Evolutionary conservation across 257 asterid species (phyloP), one percentile per base, ranked within the genome.

Genomic region (Galeopsis tetrahit): DNA sequence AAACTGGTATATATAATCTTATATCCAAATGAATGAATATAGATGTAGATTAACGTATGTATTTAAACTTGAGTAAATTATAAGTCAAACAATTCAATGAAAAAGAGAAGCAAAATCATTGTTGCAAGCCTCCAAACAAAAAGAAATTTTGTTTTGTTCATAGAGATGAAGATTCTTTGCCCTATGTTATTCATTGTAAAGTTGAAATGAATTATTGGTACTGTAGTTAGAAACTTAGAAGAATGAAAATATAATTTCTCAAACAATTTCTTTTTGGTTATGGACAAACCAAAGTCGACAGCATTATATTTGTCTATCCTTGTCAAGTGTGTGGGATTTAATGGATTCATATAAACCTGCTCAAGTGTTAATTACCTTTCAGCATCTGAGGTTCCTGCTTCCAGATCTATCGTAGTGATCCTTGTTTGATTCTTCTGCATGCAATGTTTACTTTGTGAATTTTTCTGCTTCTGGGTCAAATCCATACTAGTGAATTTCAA

Each of bases 91-190:
- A 70, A 53, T 34, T 32, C 52, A 63, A 32, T 42, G 10, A 11
- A 15, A 40, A 63, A 63, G 31, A 34, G 69, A 42, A 72, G 13
- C 14, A 7, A 9, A 3, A n/a, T 10, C 7, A 13, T 0, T 28
- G 8, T 46, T 39, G 44, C 44, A 10, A 44, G 51, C 4, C 51
- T 40, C 9, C 39, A 4, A 48, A 13, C 15, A 9, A 33, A 4
- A 43, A 40, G 46, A 35, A 4, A 8, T 5, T n/a, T 8, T 6
- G 90, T 90, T 79, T 73, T 86, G 81, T 78, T 86, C 75, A 89
- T 85, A 53, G 88, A 79, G 72, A 81, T 36, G 63, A 85, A 11
- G 68, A 85, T 80, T 17, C 13, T 79, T 32, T 83, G 91, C 72
- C 10, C 7, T 10, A 17, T 38, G n/a, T 14, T 35, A 8, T 63